These are phyloP conservation scores for Ogataea populi-albae DNA, from an alignment of 805 yeast species.

Conservation along the genomic window DNA sequence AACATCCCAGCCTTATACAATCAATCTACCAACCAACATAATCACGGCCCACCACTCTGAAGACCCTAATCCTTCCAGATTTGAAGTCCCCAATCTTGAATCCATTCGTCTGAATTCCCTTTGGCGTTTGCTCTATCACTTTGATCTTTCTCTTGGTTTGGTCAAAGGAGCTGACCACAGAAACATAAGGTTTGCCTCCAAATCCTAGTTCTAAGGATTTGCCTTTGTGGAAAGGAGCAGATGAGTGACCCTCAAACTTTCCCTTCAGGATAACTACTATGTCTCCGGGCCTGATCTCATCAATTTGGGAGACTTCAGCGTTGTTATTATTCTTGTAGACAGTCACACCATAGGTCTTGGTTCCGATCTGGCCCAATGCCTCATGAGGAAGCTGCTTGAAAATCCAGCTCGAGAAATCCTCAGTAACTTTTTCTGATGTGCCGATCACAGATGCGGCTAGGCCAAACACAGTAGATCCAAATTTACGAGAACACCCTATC, in stretches of 20 bases:
- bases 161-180: slow-evolving; percentile 73
- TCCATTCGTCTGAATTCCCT: slow-evolving; percentile 55
- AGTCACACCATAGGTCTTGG: slow-evolving; percentile 69
- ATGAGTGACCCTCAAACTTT: slow-evolving; percentile 63
- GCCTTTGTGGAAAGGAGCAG: slow-evolving; percentile 29
- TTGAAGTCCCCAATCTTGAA: slow-evolving; percentile 71
- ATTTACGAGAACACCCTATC: slow-evolving; percentile 44
- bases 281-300: slow-evolving; percentile 80
- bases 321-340: slow-evolving; percentile 58
- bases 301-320: slow-evolving; percentile 47
- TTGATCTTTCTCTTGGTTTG: slow-evolving; percentile 64
- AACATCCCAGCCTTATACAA: slow-evolving; percentile 1
- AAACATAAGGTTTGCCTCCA: slow-evolving; percentile 49
- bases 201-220: slow-evolving; percentile 52
- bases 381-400: slow-evolving; percentile 37
- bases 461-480: slow-evolving; percentile 51
- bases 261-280: slow-evolving; percentile 74
- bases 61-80: slow-evolving; percentile 76
- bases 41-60: slow-evolving; percentile 71
- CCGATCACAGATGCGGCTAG: slow-evolving; percentile 41
- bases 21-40: slow-evolving; percentile 63
- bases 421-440: slow-evolving; percentile 25
- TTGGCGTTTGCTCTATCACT: slow-evolving; percentile 58
- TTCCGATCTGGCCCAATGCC: slow-evolving; percentile 48
- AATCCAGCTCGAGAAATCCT: slow-evolving; percentile 35